Evolutionary conservation across 495 filamentous ascomycete species (phyloP).

Genomic region (Rostrohypoxylon terebratum): DNA sequence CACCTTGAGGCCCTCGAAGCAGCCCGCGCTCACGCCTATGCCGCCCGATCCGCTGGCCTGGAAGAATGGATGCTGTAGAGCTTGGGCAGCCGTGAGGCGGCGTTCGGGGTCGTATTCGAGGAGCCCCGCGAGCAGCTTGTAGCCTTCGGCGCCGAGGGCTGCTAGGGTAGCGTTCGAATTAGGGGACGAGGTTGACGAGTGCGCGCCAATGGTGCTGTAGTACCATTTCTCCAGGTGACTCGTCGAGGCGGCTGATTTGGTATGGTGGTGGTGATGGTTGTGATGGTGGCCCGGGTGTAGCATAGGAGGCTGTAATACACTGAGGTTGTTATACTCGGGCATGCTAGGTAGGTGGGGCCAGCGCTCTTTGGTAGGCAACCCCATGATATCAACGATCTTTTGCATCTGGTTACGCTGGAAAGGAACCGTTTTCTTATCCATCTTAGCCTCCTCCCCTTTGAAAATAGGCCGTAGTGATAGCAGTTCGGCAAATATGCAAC

Average conservation of each 20-base stretch:
- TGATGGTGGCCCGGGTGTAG: conserved; percentile 57
- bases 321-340: conserved; percentile 82
- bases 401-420: conserved; percentile 99
- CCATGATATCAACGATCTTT: conserved; percentile 96
- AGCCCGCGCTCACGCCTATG: conserved; percentile 68
- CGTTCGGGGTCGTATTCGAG: conserved; percentile 94
- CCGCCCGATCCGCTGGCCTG: conserved; percentile 55
- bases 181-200: conserved; percentile 57
- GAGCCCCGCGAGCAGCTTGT: conserved; percentile 80
- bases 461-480: conserved; percentile 93
- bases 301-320: conserved; percentile 67
- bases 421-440: conserved; percentile 98
- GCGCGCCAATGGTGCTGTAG: conserved; percentile 63
- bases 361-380: conserved; percentile 85
- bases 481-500: conserved; percentile 97
- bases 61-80: conserved; percentile 91
- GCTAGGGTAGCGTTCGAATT: conserved; percentile 55
- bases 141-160: conserved; percentile 78
- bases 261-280: conserved; percentile 54
- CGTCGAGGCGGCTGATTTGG: conserved; percentile 56
- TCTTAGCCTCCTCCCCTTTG: conserved; percentile 98
- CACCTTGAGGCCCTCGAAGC: conserved; percentile 87
- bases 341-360: conserved; percentile 86
- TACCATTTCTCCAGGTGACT: conserved; percentile 69
- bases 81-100: conserved; percentile 84